Base-by-base conservation (phyloP, 768 basidiomycete species). In the Phanerochaete sordida region DNA sequence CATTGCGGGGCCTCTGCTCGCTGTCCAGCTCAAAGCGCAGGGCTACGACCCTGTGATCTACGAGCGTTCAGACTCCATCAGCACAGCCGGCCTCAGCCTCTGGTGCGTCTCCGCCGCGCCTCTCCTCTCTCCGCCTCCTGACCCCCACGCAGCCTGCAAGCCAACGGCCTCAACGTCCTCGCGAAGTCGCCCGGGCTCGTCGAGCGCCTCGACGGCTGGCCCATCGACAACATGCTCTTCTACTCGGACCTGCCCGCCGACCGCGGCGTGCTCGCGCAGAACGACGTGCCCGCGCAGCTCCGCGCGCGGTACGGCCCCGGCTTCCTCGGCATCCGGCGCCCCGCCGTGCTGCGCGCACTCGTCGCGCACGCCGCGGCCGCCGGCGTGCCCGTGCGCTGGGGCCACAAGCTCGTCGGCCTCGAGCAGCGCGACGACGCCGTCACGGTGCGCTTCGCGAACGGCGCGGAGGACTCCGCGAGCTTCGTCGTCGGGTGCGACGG, bases 401-500 rank as follows among this genome's bases (percentile, higher is more conserved):
- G 71, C 6, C 70, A 72, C 49, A 65, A 69, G 59, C 67, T 79
- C 27, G 66, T 68, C 27, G 63, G 48, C 13, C 53, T 79, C 6
- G 70, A 75, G 45, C 72, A 76, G 62, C 30, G 51, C 21, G 66
- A 66, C 1, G 68, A 65, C 15, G 60, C 59, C 12, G 79, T 75
- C 2, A 59, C 61, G 13, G 77, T 76, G 12, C 60, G 43, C 6
- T 75, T 79, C 62, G 68, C 65, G 35, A 75, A 75, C 49, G 79
- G 77, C 7, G 62, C 60, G 30, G 67, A 56, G 39, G 76, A 72
- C 51, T 70, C 64, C 1, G 78, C 74, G 7, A 73, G 71, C 59
- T 74, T 80, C 53, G 71, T 79, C 5, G 70, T 79, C 19, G 79
- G 78, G 23, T 78, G 77, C 64, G 79, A 80, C 57, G 79, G 79